A percentile compares a stretch with the other conserved stretches of the same genome.
These are phyloP conservation scores for Phellinidium pouzarii DNA, from an alignment of 1,284 basidiomycete genomes.

Conservation along the genomic window DNA sequence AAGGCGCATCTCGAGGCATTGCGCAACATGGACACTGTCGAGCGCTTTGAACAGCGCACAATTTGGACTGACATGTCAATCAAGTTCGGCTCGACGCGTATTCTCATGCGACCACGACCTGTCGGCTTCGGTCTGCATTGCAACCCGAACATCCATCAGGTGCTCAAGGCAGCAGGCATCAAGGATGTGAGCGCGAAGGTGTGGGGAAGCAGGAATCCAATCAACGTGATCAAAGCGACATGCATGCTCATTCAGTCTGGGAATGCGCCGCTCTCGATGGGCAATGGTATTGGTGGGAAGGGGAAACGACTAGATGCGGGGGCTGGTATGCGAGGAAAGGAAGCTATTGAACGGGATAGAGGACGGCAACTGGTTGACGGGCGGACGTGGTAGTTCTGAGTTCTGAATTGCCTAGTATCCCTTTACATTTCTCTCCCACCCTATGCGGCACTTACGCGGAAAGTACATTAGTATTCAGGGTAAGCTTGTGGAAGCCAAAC, in stretches of 20 bases:
- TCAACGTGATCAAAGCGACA: constrained; percentile 54
- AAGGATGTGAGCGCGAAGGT: constrained; percentile 93
- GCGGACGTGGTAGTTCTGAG: constrained; percentile 36
- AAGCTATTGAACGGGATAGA: constrained; percentile 63
- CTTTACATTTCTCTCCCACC: neutral
- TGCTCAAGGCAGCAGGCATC: constrained; percentile 90
- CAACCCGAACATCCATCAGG: constrained; percentile 82
- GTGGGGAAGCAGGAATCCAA: constrained; percentile 83
- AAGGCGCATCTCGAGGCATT: constrained; percentile 73
- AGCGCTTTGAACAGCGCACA: constrained; percentile 85
- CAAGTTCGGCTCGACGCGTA: constrained; percentile 82
- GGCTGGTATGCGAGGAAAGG: constrained; percentile 54
- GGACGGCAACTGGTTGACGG: constrained; percentile 61
- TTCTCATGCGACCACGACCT: constrained; percentile 84
- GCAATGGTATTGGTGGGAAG: constrained; percentile 67
- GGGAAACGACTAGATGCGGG: constrained; percentile 65
- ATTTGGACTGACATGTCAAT: constrained; percentile 82
- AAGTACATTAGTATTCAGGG: too few relatives aligned
- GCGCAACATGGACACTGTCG: constrained; percentile 84
- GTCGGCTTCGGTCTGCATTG: constrained; percentile 91
- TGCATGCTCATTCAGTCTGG: constrained; percentile 66
- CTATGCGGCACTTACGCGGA: neutral
- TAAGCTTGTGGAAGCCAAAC: too few relatives aligned
- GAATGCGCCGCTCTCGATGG: constrained; percentile 68
- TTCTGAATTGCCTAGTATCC: neutral